A percentile compares a stretch with the other conserved stretches of the same genome.
These are phyloP conservation scores for Penicillium sclerotiorum DNA, from an alignment of 2,329 filamentous ascomycete genomes.

Conservation along the genomic window DNA sequence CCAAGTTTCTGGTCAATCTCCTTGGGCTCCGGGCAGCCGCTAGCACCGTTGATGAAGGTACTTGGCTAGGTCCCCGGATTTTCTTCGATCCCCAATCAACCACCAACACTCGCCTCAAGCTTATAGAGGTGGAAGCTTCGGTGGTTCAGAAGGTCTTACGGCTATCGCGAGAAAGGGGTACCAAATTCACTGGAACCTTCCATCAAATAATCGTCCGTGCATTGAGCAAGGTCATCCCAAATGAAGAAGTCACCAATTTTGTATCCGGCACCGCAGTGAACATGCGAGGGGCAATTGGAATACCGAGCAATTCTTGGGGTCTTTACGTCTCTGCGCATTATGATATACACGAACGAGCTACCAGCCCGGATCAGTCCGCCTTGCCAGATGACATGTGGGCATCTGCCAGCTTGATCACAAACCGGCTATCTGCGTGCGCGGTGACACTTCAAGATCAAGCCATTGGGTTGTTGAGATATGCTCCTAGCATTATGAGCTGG, in stretches of 20 bases:
- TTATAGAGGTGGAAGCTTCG: slow-evolving; percentile 34
- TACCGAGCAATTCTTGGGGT: slow-evolving; percentile 39
- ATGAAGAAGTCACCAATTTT: slow-evolving; percentile 34
- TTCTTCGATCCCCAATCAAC: slow-evolving; percentile 26
- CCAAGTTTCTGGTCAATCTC: slow-evolving; percentile 32
- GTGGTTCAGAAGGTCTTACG: slow-evolving; percentile 32
- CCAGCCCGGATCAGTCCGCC: slow-evolving; percentile 1
- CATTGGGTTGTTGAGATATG: slow-evolving; percentile 48
- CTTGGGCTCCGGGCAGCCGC: slow-evolving; percentile 38
- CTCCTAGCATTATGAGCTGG: slow-evolving; percentile 46
- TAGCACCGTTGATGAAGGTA: slow-evolving; percentile 29
- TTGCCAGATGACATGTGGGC: slow-evolving; percentile 39
- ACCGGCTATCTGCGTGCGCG: slow-evolving; percentile 34
- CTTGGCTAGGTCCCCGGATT: slow-evolving; percentile 37
- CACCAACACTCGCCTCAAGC: slow-evolving; percentile 33
- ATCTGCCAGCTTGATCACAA: slow-evolving; percentile 34
- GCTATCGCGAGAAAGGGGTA: slow-evolving; percentile 33
- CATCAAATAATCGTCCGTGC: slow-evolving; percentile 45
- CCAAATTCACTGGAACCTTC: slow-evolving; percentile 48
- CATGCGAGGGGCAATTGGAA: slow-evolving; percentile 41
- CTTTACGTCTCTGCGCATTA: slow-evolving; percentile 38
- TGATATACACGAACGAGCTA: slow-evolving; percentile 22
- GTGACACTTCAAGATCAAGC: slow-evolving; percentile 42
- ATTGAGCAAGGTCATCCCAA: slow-evolving; percentile 35
- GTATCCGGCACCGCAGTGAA: slow-evolving; percentile 45